These are phyloP conservation scores for Aureobasidium sp. DNA, from an alignment of 2,329 filamentous ascomycete genomes.

Conservation along the genomic window DNA sequence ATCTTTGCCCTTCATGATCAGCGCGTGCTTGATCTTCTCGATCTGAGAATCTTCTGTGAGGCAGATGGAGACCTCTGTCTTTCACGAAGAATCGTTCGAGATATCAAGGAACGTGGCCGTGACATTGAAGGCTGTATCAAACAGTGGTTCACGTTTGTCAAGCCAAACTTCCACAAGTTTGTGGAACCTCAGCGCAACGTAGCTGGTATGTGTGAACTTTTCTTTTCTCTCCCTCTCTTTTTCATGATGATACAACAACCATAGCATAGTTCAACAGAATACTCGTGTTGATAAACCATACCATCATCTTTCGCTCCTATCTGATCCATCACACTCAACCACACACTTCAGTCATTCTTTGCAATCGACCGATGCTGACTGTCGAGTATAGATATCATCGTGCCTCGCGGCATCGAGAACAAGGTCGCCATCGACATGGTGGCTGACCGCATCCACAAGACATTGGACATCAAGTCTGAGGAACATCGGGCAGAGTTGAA, in stretches of 20 bases:
- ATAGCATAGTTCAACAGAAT: constrained; percentile 35
- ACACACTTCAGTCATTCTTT: background rate
- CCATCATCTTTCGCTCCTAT: constrained; percentile 29
- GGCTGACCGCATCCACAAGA: constrained; percentile 82
- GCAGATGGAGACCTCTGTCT: constrained; percentile 92
- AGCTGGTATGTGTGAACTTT: constrained; percentile 47
- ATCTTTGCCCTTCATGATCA: constrained; percentile 91
- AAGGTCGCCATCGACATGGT: constrained; percentile 87
- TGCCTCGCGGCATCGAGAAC: constrained; percentile 91
- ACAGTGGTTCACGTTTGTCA: constrained; percentile 94
- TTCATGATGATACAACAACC: constrained; percentile 28
- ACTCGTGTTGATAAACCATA: constrained; percentile 27
- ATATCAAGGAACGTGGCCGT: constrained; percentile 79
- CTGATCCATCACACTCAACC: constrained; percentile 20
- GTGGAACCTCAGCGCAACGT: constrained; percentile 87
- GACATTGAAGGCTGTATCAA: constrained; percentile 95
- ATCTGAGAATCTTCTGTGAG: constrained; percentile 95
- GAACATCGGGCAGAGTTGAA: constrained; percentile 72
- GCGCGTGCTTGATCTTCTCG: constrained; percentile 74
- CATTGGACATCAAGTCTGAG: constrained; percentile 74
- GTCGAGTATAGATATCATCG: constrained; percentile 63
- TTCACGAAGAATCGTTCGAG: constrained; percentile 74
- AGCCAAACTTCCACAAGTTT: constrained; percentile 91
- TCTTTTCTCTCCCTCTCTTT: constrained; percentile 5
- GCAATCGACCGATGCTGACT: constrained; percentile 14